Base-by-base conservation (phyloP, 768 basidiomycete genomes). In the Lyophyllum decastes region DNA sequence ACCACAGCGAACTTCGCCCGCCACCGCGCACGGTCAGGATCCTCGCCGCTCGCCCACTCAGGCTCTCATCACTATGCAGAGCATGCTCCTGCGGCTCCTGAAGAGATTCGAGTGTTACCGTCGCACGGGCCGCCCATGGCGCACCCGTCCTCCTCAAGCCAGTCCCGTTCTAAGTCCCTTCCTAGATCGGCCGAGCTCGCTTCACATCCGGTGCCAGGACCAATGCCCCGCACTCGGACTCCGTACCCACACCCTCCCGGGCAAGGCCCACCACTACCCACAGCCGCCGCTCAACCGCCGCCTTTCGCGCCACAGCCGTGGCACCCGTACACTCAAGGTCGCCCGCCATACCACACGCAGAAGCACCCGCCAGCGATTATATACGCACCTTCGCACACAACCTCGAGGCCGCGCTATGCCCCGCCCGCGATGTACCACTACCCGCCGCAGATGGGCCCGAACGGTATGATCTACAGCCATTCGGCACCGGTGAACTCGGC, bases 391-490 rank as follows among this genome's bases (percentile, higher is more conserved):
- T 71, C 79, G 38, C 77, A 78, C 53, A 52, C 50, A 14, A 78
- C 78, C 61, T 72, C 76, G 25, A 73, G 68, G 53, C 74, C 82
- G 52, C 78, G 80, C 62, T 88, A 88, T 61, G 73, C 82, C 8
- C 86, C 87, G 17, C 86, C 86, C 14, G 76, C 80, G 0, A 82
- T 87, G 56, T 81, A 82, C 11, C 80, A 85, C 59, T 79, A 86
- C 46, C 77, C 75, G 7, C 81, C 82, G 60, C 73, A 77, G 60
- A 69, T 79, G 72, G 78, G 81, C 49, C 75, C 86, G 0, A 81
- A 86, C 54, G 85, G 85, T 3, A 82, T 89, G 75, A 82, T 83
- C 2, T 84, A 88, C 66, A 88, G 87, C 55, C 85, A 87, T 52
- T 88, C 88, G n/a, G 81, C 83, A 19, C 85, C 86, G 7, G 69